Conservation (phyloP, 2,329 filamentous ascomycete species). For the Neopestalotiopsis clavispora region DNA sequence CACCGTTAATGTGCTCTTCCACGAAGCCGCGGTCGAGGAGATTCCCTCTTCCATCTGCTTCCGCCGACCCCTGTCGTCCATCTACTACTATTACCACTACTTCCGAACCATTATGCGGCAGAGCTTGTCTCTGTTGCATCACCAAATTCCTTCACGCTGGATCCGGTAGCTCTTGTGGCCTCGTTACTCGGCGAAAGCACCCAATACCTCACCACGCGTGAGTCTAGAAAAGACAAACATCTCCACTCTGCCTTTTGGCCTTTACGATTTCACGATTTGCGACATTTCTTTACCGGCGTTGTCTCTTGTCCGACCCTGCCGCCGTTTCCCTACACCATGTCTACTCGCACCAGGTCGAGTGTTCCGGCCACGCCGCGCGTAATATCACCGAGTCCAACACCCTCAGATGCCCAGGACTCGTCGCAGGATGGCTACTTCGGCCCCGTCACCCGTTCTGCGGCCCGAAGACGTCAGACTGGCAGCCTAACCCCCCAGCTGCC, state of each 20-base stretch:
- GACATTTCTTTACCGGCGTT: constrained; percentile 59
- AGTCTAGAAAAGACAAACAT: constrained; percentile 57
- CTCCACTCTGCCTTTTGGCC: constrained; percentile 53
- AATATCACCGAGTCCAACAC: constrained; percentile 85
- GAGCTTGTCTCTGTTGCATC: constrained; percentile 62
- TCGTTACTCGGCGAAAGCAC: constrained; percentile 37
- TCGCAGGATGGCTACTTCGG: constrained; percentile 70
- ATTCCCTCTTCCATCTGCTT: constrained; percentile 2
- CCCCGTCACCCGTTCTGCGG: constrained; percentile 77
- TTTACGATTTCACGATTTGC: constrained; percentile 51
- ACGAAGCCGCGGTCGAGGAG: background rate
- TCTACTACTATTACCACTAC: constrained; percentile 28
- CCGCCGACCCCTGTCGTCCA: constrained; percentile 15
- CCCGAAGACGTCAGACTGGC: constrained; percentile 58
- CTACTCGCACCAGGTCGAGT: constrained; percentile 53
- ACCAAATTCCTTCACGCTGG: constrained; percentile 56
- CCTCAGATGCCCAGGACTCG: constrained; percentile 57
- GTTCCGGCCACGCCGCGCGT: constrained; percentile 84
- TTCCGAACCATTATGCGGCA: constrained; percentile 52
- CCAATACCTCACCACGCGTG: constrained; percentile 36
- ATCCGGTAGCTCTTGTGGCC: constrained; percentile 53
- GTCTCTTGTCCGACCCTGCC: constrained; percentile 62
- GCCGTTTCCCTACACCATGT: constrained; percentile 62
- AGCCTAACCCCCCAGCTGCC: constrained; percentile 54
- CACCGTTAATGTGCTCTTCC: constrained; percentile 5